phyloP scores from a whole-genome alignment of 805 yeast genomes.

The Myxozyma sirexii region DNA sequence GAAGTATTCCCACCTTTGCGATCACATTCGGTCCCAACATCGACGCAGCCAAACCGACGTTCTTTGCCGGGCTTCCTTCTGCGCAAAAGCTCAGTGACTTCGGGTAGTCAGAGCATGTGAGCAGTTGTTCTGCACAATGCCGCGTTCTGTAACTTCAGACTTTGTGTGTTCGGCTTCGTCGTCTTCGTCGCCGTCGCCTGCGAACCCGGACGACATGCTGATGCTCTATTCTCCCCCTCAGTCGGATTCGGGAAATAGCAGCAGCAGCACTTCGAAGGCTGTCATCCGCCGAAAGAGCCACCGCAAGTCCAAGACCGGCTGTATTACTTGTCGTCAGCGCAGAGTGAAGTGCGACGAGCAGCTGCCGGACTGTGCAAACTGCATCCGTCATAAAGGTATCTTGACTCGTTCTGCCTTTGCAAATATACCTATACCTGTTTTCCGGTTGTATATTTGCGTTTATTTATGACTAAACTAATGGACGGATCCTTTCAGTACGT shows the following conservation, averaged over 20 bases:
- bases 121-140: not conserved
- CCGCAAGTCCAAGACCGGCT: slow-evolving; percentile 46
- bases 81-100: no score
- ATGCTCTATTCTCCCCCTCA: slow-evolving; percentile 2
- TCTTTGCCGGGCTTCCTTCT: no score
- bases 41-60: no score
- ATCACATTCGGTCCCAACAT: no score
- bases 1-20: no score
- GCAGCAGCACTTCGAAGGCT: not conserved
- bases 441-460: no score
- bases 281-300: slow-evolving; percentile 23
- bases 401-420: not conserved
- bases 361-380: slow-evolving; percentile 59
- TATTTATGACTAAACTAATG: not conserved
- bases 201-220: not conserved
- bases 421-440: no score
- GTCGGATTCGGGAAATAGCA: not conserved
- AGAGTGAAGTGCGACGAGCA: slow-evolving; percentile 69
- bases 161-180: not conserved
- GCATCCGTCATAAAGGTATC: slow-evolving; percentile 26
- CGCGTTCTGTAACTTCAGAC: not conserved
- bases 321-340: slow-evolving; percentile 62
- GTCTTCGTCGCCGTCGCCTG: slow-evolving; percentile 3
- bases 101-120: slow-evolving; percentile 2
- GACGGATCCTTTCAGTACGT: slow-evolving; percentile 4